Evolutionary conservation across 164 flowering plant species (phyloP), one percentile per base, ranked within the genome.

Genomic region (Umbilicus rupestris): DNA sequence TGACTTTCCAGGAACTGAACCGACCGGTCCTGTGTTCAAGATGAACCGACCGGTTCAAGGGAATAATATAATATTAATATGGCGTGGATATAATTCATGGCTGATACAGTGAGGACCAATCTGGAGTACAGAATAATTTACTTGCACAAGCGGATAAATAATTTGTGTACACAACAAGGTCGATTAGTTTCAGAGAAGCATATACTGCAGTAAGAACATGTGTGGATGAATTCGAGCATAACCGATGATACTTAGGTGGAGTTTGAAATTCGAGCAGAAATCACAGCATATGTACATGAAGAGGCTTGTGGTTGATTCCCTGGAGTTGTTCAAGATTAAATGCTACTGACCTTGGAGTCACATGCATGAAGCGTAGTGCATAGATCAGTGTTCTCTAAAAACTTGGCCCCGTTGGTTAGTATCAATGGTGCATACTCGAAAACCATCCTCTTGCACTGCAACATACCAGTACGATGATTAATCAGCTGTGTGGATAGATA

Each of bases 361-460:
- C 99, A 94, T 35, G 84, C 91, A 72, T 82, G 96, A 58, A 89
- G 60, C 22, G 69, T 60, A 28, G 75, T 69, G 79, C 97, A 91
- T n/a, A 92, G 19, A 64, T 92, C 97, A 7, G 50, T 78, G 24
- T 65, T 77, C 46, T 85, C 89, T 55, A 95, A 78, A 67, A 81
- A 84, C 67, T 84, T 76, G 78, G 86, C 89, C 3, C 88, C 87
- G 68, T 89, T 87, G 12, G 77, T 67, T 59, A 95, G 79, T 68
- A 89, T 75, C 49, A 92, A n/a, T 22, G 97, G 97, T 4, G 84
- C 96, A 66, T 87, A 95, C 76, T 82, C 87, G 30, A 92, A 84
- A 7, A 95, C 92, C 82, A 91, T 42, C 72, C 49, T 84, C 81
- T 95, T 92, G 70, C 97, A 95, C 99, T 95, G 95, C 74, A 64